Evolutionary conservation across 768 basidiomycete species (phyloP), one percentile per base, ranked within the genome.

Genomic region (Boletus rufocinnamomeus): DNA sequence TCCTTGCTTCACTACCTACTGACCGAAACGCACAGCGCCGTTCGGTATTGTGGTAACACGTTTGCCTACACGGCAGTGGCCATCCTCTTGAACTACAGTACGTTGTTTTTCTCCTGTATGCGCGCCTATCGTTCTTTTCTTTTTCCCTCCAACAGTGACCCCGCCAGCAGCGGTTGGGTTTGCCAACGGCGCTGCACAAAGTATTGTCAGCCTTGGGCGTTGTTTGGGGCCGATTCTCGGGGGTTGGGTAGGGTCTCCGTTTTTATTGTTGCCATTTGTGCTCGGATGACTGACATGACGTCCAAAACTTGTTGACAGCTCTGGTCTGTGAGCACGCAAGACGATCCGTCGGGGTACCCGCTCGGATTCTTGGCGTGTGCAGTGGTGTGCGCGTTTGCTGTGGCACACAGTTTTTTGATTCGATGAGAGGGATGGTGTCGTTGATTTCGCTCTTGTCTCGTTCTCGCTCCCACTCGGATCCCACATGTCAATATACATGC

Each of bases 151-250:
- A 63, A 56, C 58, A 94, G 92, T 96, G 90, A 93, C 95, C 0
- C 95, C 96, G 2, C 93, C 95, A 2, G 81, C 82, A 40, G 86
- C 93, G 9, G 85, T 98, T 41, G 93, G 94, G 8, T 85, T 93
- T 58, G 93, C 96, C 11, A 99, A 98, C 69, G 97, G 96, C 19
- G 85, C 96, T 23, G 97, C 95, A 0, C 97, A 99, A 74, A 95
- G 93, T 67, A 90, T 93, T 34, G 95, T 96, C 61, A 95, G 93
- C 62, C 84, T 96, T 27, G 93, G 95, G 5, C 84, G 97, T 41
- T 97, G 95, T 76, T 67, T 93, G 38, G 97, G 93, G 23, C 93
- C 95, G 23, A 83, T 93, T 41, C 77, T 93, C 19, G 91, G 91
- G 48, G 91, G 92, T 45, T 89, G 87, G 70, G 92, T 93, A 16